Conservation (phyloP, 495 filamentous ascomycete species). For the Extremus antarcticus region DNA sequence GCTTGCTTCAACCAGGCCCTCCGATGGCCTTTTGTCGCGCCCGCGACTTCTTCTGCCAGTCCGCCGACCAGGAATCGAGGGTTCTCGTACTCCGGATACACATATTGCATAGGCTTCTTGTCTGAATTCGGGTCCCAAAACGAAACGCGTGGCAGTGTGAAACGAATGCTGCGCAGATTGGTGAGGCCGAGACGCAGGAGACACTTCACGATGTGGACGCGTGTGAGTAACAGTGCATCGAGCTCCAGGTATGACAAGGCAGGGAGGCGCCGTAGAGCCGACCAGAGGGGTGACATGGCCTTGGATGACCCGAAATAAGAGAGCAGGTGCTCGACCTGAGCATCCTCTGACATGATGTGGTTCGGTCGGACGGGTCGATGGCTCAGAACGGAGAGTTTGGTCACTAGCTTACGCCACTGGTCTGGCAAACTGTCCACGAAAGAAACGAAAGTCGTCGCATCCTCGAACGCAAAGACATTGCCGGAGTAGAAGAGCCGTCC, state of each 20-base stretch:
- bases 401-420: background rate
- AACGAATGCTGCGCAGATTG: background rate
- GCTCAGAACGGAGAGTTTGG: slow-evolving; percentile 1
- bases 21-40: slow-evolving; percentile 4
- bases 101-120: background rate
- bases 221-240: background rate
- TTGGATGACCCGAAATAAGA: background rate
- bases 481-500: background rate
- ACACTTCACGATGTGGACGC: background rate
- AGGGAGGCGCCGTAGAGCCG: background rate
- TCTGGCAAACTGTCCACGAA: background rate
- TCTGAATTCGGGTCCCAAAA: background rate
- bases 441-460: background rate
- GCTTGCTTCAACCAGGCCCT: slow-evolving; percentile 1
- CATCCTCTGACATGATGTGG: background rate
- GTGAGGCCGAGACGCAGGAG: background rate
- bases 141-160: background rate
- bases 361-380: background rate
- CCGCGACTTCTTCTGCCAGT: slow-evolving; percentile 4
- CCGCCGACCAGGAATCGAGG: background rate
- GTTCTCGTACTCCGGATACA: background rate
- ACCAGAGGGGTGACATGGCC: background rate
- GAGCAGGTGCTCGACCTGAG: background rate
- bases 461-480: slow-evolving; percentile 11
- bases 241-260: background rate